Evolutionary conservation across 1,284 basidiomycete species (phyloP).

Genomic region (Lentinus polychrous): DNA sequence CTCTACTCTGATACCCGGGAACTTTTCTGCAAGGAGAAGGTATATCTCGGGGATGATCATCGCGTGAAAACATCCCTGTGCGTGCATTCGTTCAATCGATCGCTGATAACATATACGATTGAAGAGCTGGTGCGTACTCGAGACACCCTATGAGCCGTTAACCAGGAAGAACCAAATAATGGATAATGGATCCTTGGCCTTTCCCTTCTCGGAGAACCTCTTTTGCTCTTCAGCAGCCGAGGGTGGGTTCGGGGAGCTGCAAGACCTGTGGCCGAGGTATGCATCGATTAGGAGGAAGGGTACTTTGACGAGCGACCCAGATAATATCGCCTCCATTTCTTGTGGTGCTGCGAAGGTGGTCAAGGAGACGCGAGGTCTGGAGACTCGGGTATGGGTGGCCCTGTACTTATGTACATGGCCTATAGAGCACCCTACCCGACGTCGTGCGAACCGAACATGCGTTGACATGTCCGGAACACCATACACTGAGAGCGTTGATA

Average conservation of each 20-base stretch:
- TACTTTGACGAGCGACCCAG: neutral
- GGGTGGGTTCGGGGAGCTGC: constrained; percentile 2
- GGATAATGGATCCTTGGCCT: neutral
- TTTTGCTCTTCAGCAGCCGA: neutral
- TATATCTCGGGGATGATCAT: neutral
- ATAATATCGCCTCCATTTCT: no score
- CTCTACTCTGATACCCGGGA: neutral
- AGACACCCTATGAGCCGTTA: no score
- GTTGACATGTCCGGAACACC: no score
- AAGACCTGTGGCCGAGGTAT: neutral
- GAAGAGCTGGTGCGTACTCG: neutral
- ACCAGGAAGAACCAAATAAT: no score
- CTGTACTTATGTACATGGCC: no score
- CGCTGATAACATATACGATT: neutral
- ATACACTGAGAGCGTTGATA: no score
- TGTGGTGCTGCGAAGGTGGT: no score
- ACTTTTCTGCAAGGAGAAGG: neutral
- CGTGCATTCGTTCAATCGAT: neutral
- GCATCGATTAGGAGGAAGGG: neutral
- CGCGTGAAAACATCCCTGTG: neutral
- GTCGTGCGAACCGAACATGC: no score
- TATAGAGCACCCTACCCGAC: no score
- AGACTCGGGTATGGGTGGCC: no score
- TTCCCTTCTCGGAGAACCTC: neutral
- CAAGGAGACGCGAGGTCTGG: no score